phyloP scores from a whole-genome alignment of 352 stramenopile genomes.

The Globisporangium cystogenes region DNA sequence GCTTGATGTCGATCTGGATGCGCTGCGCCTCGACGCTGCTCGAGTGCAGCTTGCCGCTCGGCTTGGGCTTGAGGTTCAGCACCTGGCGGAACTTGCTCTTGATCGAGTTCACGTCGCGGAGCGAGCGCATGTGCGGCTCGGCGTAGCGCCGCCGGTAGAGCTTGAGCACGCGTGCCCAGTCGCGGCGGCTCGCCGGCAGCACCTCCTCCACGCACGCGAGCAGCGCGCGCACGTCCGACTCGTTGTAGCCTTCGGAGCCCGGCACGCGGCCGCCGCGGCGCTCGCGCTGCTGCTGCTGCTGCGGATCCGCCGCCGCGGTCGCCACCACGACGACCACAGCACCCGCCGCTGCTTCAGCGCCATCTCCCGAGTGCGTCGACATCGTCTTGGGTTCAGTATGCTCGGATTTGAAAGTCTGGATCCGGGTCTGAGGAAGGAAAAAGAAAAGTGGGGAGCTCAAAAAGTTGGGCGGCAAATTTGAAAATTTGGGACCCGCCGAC shows the following conservation, averaged over 20 bases:
- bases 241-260: conserved; percentile 2
- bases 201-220: conserved; percentile 10
- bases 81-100: conserved; percentile 35
- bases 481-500: too few species aligned
- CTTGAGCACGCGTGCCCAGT: conserved; percentile 26
- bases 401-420: too few species aligned
- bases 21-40: conserved; percentile 4
- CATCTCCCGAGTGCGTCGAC: too few species aligned
- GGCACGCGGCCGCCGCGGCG: conserved; percentile 3
- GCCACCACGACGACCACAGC: too few species aligned
- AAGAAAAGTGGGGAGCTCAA: too few species aligned
- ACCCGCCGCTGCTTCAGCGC: too few species aligned
- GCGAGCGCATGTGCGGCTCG: conserved; percentile 19
- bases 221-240: conserved; percentile 1
- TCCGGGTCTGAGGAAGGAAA: too few species aligned
- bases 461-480: too few species aligned
- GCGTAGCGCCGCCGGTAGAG: conserved; percentile 23
- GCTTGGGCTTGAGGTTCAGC: conserved; percentile 21
- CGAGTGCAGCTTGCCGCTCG: conserved; percentile 1
- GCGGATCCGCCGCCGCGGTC: too few species aligned
- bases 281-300: not conserved
- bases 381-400: too few species aligned
- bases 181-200: conserved; percentile 16
- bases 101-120: conserved; percentile 16
- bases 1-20: not conserved